Conservation (phyloP, 1,284 basidiomycete genomes). For the Trichosporon inkin region DNA sequence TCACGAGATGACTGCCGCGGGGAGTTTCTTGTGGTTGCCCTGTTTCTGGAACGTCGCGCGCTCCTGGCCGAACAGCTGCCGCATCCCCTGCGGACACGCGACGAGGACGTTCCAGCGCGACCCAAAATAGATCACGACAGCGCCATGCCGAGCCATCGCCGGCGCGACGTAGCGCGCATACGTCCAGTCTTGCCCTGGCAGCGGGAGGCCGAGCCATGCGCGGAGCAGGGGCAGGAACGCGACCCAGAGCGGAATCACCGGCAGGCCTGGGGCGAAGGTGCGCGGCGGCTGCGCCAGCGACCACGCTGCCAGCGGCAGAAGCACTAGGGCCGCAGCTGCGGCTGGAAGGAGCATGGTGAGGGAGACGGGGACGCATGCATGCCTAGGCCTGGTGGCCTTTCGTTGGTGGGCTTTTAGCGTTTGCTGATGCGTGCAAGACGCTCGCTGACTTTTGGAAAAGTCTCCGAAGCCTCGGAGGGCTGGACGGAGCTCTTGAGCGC, state of each 20-base stretch:
- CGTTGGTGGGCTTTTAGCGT: too few species aligned
- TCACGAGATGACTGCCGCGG: not conserved
- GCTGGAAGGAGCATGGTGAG: not conserved
- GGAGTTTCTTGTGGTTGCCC: conserved; percentile 8
- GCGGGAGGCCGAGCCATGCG: not conserved
- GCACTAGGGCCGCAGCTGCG: not conserved
- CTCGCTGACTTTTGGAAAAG: not conserved
- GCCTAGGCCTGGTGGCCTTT: too few species aligned
- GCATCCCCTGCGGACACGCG: not conserved
- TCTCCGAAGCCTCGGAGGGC: not conserved
- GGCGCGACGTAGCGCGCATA: conserved; percentile 8
- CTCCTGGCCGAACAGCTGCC: not conserved
- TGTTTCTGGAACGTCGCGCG: not conserved
- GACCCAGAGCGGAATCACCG: conserved; percentile 8
- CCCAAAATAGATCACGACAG: conserved; percentile 7
- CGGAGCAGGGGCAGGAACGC: conserved; percentile 5
- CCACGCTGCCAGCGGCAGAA: not conserved
- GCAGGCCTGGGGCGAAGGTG: conserved; percentile 5
- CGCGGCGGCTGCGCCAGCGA: conserved; percentile 7
- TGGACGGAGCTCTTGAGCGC: not conserved
- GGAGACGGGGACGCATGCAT: not conserved
- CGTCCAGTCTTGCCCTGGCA: conserved; percentile 2
- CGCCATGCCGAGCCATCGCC: not conserved
- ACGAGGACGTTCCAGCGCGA: conserved; percentile 9
- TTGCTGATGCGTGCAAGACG: too few species aligned